These are phyloP conservation scores for Trichoderma citrinoviride DNA, from an alignment of 2,329 filamentous ascomycete genomes.

Conservation along the genomic window DNA sequence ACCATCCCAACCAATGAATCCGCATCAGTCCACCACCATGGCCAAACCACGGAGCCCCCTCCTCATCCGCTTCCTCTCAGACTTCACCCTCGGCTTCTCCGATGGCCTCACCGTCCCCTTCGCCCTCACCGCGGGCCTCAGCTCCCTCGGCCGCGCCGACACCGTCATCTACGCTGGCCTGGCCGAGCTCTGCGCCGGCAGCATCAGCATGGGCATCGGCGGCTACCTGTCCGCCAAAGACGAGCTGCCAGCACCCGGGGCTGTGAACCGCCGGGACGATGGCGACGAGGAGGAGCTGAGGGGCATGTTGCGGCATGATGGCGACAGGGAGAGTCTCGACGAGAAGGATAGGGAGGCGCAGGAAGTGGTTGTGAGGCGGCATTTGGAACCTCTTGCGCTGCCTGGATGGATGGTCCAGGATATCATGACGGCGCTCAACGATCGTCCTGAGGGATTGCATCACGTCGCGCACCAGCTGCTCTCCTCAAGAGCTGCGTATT, in stretches of 20 bases:
- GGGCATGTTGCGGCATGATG: conserved; percentile 30
- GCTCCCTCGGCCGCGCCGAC: conserved; percentile 56
- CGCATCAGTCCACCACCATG: conserved; percentile 23
- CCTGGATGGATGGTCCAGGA: conserved; percentile 24
- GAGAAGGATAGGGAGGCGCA: conserved; percentile 19
- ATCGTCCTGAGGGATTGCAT: conserved; percentile 34
- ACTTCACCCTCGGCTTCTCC: conserved; percentile 70
- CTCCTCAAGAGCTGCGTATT: background rate
- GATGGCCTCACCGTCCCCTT: conserved; percentile 75
- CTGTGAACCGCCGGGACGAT: background rate
- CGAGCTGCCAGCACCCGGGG: conserved; percentile 26
- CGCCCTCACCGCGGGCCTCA: conserved; percentile 68
- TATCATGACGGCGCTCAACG: conserved; percentile 30
- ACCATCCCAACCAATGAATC: background rate
- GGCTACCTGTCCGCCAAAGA: conserved; percentile 62
- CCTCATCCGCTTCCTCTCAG: conserved; percentile 49
- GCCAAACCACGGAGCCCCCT: conserved; percentile 29
- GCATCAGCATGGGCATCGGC: conserved; percentile 72
- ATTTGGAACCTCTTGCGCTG: conserved; percentile 36
- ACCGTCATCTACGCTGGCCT: conserved; percentile 66
- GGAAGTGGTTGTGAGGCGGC: conserved; percentile 32
- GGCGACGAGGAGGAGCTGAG: conserved; percentile 27
- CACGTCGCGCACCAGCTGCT: conserved; percentile 26
- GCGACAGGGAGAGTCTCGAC: conserved; percentile 20
- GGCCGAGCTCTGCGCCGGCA: conserved; percentile 68